A percentile compares a stretch with the other conserved stretches of the same genome.
phyloP scores from a whole-genome alignment of 2,329 filamentous ascomycete genomes.

The Aspergillus sp. region DNA sequence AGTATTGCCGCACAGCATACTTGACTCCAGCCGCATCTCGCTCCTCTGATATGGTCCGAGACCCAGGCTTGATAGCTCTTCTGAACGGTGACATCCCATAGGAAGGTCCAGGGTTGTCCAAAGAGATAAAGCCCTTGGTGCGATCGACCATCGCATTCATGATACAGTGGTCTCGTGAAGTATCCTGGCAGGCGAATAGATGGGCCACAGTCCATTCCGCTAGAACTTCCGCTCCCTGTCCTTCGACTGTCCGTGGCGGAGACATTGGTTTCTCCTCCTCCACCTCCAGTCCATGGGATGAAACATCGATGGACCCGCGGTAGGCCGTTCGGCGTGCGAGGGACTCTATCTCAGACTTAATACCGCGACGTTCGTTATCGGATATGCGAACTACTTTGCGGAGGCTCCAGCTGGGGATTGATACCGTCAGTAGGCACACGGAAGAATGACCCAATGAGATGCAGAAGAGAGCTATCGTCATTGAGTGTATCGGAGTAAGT shows the following conservation, averaged over 20 bases:
- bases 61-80: constrained; percentile 1
- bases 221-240: not conserved
- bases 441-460: no score
- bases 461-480: no score
- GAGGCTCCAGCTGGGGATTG: not conserved
- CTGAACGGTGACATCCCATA: constrained; percentile 5
- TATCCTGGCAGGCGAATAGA: not conserved
- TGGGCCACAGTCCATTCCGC: not conserved
- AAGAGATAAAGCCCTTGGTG: constrained; percentile 1
- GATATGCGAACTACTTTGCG: not conserved
- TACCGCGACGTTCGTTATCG: not conserved
- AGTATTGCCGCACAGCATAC: not conserved
- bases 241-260: not conserved
- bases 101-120: not conserved
- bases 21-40: not conserved
- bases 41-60: constrained; percentile 1
- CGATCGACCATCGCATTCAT: constrained; percentile 5
- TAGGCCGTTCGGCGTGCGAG: not conserved
- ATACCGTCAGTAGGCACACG: no score
- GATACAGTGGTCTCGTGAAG: not conserved
- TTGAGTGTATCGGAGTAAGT: no score
- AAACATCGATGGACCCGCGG: not conserved
- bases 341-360: constrained; percentile 4
- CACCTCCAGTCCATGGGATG: not conserved
- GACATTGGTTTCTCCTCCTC: not conserved